A percentile compares a stretch with the other conserved stretches of the same genome.
Conservation (phyloP, 192 early-diverging fungal genomes). For the Mortierella claussenii region DNA sequence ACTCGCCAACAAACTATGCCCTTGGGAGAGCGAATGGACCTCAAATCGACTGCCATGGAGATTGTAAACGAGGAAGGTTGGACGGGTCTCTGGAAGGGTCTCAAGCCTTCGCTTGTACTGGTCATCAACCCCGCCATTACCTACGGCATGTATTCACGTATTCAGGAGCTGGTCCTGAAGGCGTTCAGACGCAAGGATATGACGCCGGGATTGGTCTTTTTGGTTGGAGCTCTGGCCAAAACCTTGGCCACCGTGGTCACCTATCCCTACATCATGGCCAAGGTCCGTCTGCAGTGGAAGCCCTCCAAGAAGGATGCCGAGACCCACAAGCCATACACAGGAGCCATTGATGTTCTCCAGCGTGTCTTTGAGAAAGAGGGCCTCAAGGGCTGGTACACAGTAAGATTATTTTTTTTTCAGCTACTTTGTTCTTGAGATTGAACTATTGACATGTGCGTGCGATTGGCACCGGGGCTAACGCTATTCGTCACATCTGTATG, state of each 20-base stretch:
- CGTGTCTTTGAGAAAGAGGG: slow-evolving; percentile 87
- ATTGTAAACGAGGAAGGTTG: slow-evolving; percentile 86
- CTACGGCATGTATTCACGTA: slow-evolving; percentile 92
- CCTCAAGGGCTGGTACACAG: slow-evolving; percentile 92
- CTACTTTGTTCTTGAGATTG: neutral
- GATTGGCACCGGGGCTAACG: neutral
- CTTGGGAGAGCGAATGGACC: slow-evolving; percentile 68
- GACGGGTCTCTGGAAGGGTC: slow-evolving; percentile 89
- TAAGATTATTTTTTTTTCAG: slow-evolving; percentile 51
- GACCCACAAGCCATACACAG: slow-evolving; percentile 73
- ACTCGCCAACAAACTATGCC: slow-evolving; percentile 93
- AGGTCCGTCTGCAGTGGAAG: slow-evolving; percentile 95
- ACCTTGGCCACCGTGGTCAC: slow-evolving; percentile 87
- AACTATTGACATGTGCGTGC: slow-evolving; percentile 9
- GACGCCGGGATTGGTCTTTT: slow-evolving; percentile 86
- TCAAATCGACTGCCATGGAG: slow-evolving; percentile 70
- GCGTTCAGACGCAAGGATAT: slow-evolving; percentile 62
- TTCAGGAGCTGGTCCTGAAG: slow-evolving; percentile 70
- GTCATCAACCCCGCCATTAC: slow-evolving; percentile 98
- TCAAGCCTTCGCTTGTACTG: slow-evolving; percentile 91
- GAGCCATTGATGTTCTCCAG: slow-evolving; percentile 84
- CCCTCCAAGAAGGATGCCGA: slow-evolving; percentile 68
- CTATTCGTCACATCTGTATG: neutral
- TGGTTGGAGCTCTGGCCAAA: slow-evolving; percentile 93
- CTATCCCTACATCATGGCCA: slow-evolving; percentile 99